A percentile compares a stretch with the other conserved stretches of the same genome.
Conservation (phyloP, 345 rosid species). For the Ceriops zippeliana region DNA sequence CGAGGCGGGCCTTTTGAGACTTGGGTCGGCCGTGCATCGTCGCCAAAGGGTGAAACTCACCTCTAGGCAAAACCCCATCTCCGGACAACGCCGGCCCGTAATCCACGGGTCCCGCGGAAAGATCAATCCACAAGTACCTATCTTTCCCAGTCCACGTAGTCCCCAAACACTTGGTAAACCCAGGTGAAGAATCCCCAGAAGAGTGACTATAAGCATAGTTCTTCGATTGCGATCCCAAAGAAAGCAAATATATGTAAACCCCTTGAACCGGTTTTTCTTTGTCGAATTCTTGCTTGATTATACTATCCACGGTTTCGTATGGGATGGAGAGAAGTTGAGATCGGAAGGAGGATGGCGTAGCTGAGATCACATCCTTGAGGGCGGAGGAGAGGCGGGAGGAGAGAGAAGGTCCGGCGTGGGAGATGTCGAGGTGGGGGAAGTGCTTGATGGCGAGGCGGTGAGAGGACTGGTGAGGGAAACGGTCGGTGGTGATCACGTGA, state of each 20-base stretch:
- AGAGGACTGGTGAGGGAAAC: slow-evolving; percentile 4
- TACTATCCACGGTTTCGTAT: slow-evolving; percentile 44
- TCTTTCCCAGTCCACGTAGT: slow-evolving; percentile 87
- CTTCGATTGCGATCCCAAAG: slow-evolving; percentile 51
- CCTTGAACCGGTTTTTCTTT: slow-evolving; percentile 65
- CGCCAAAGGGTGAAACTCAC: slow-evolving; percentile 91
- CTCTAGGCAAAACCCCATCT: slow-evolving; percentile 83
- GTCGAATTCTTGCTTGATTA: slow-evolving; percentile 58
- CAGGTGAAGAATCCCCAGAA: slow-evolving; percentile 76
- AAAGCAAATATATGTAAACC: slow-evolving; percentile 66
- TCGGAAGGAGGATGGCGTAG: slow-evolving; percentile 53
- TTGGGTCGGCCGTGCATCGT: slow-evolving; percentile 82
- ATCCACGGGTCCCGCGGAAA: slow-evolving; percentile 90
- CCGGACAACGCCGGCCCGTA: slow-evolving; percentile 94
- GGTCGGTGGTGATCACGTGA: slow-evolving; percentile 31
- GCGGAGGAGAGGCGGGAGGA: slow-evolving; percentile 41
- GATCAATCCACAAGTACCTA: slow-evolving; percentile 86
- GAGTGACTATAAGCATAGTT: slow-evolving; percentile 71
- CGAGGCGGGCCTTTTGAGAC: slow-evolving; percentile 70
- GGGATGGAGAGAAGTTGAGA: slow-evolving; percentile 60
- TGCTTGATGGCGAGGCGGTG: slow-evolving; percentile 27
- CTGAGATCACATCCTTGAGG: slow-evolving; percentile 37
- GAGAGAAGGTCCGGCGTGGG: slow-evolving; percentile 19
- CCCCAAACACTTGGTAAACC: slow-evolving; percentile 76
- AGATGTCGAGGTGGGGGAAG: slow-evolving; percentile 29